Evolutionary conservation across 2,329 filamentous ascomycete genomes (phyloP).

Genomic region (Macroventuria anomochaeta): DNA sequence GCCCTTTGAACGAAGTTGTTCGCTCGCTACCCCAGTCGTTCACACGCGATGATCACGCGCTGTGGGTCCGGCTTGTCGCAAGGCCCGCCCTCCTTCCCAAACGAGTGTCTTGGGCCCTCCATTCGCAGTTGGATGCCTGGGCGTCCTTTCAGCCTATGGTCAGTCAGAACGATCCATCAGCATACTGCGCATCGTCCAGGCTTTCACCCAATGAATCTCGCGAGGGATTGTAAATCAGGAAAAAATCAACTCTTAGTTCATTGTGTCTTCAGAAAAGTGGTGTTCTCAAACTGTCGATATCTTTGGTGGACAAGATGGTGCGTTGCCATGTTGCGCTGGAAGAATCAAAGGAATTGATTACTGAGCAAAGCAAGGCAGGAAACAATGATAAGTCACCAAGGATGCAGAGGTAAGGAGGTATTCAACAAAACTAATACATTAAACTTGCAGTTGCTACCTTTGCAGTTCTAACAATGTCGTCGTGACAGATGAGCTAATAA

Average conservation of each 20-base stretch:
- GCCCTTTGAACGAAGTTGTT: neutral
- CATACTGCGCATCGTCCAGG: neutral
- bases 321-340: too few species aligned
- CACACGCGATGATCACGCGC: constrained; percentile 16
- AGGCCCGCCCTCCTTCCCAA: constrained; percentile 15
- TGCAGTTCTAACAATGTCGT: constrained; percentile 10
- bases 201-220: too few species aligned
- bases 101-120: neutral
- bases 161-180: neutral
- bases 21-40: constrained; percentile 14
- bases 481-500: constrained; percentile 12
- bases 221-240: too few species aligned
- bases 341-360: too few species aligned
- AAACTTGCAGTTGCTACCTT: neutral
- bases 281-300: too few species aligned
- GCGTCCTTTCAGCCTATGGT: neutral
- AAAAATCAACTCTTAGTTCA: too few species aligned
- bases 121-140: neutral
- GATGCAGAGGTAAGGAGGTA: neutral
- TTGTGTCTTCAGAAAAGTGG: too few species aligned
- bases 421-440: constrained; percentile 7
- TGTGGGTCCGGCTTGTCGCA: constrained; percentile 10
- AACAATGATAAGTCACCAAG: neutral
- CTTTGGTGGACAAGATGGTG: too few species aligned
- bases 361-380: neutral